Percentiles rank a stretch among this genome's conserved stretches.
Evolutionary conservation across 768 basidiomycete genomes (phyloP).

Genomic region (Clathrus columnatus): DNA sequence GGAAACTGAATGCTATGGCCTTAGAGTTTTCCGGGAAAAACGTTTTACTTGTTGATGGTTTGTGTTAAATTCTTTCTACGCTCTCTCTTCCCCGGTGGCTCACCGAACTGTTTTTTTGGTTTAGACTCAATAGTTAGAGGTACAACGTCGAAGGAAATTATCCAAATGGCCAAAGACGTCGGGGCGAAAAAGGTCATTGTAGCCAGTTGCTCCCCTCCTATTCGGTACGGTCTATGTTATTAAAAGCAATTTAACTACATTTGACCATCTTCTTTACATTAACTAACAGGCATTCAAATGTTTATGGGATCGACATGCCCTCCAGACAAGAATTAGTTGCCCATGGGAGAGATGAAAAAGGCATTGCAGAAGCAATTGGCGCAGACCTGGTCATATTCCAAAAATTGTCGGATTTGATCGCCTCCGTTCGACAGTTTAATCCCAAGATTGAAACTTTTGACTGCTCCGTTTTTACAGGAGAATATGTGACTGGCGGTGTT

Average conservation of each 20-base stretch:
- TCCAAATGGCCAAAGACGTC: slow-evolving; percentile 99
- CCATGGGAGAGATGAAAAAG: slow-evolving; percentile 56
- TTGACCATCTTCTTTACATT: slow-evolving; percentile 6
- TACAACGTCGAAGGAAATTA: slow-evolving; percentile 96
- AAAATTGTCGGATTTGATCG: slow-evolving; percentile 77
- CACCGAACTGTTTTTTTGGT: slow-evolving; percentile 4
- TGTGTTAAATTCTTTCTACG: slow-evolving; percentile 14
- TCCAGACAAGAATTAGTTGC: slow-evolving; percentile 91
- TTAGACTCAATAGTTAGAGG: slow-evolving; percentile 97
- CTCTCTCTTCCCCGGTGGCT: not conserved
- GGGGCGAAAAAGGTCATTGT: slow-evolving; percentile 94
- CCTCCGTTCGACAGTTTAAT: slow-evolving; percentile 82
- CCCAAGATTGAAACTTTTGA: slow-evolving; percentile 71
- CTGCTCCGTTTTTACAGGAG: slow-evolving; percentile 95
- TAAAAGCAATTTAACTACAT: not conserved
- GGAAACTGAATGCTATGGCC: slow-evolving; percentile 97
- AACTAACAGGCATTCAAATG: slow-evolving; percentile 66
- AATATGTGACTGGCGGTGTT: slow-evolving; percentile 93
- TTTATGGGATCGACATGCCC: slow-evolving; percentile 99
- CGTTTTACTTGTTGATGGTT: slow-evolving; percentile 93
- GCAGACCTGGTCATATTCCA: slow-evolving; percentile 97
- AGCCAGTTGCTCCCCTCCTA: slow-evolving; percentile 95
- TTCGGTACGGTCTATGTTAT: slow-evolving; percentile 63
- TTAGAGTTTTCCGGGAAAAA: slow-evolving; percentile 89
- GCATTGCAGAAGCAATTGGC: slow-evolving; percentile 76